Evolutionary conservation across 306 rosid genomes (phyloP), one percentile per base, ranked within the genome.

Genomic region (Trifolium fragiferum): DNA sequence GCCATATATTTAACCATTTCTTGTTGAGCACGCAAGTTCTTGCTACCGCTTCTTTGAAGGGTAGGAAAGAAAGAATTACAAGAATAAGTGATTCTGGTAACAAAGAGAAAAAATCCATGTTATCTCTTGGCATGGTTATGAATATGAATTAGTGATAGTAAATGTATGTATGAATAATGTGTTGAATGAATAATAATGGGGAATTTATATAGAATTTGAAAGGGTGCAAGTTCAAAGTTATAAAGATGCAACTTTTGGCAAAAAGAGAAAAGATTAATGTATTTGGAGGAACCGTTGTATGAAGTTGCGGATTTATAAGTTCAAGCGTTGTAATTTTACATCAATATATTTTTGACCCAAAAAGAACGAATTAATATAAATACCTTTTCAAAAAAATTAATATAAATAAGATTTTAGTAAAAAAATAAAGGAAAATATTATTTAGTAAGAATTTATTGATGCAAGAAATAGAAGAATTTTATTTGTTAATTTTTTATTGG

Each of bases 1-100:
- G 12, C 86, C 82, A 82, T 5, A 30, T 10, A 0, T 23, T 57
- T 27, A 23, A 23, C 63, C 63, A 57, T 23, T 21, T 55, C 12
- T 57, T 57, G 63, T 57, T 57, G 32, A 57, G 63, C 6, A 57
- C 12, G n/a, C 63, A 11, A 5, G 63, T 23, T 57, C 16, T 57
- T 23, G 35, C 32, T 2, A 7, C 63, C 1, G 38, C 40, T 27
- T 59, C 40, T 30, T 59, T 15, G 20, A 30, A 59, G 2, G 63
- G 35, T 21, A 23, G 35, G 65, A 59, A 59, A 27, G 65, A 59
- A 59, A 13, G 3, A 2, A 59, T 59, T 13, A 18, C 19, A 59
- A 25, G 65, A 59, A 27, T 19, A 27, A 59, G 65, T 9, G 38
- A 7, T 13, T 59, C 40, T 27, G 65, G 11, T 1, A 59, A 8